Evolutionary conservation across 441 rosid species (phyloP), one percentile per base, ranked within the genome.

Genomic region (Pelargonium fulgidum): DNA sequence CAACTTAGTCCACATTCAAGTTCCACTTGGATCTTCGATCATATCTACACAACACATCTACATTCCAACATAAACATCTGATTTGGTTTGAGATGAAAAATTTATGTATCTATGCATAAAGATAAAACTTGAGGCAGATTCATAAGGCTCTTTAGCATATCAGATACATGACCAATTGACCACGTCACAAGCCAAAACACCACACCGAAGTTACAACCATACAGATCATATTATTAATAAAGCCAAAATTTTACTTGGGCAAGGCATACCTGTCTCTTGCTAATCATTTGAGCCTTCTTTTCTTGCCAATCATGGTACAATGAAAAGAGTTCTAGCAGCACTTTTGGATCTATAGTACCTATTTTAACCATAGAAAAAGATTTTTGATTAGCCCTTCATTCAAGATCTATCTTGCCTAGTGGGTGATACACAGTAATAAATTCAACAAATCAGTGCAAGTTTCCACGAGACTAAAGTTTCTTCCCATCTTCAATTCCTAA

Each of bases 241-340:
- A 12, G 4, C 22, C 12, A 9, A 16, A 44, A 66, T 71, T 71
- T 50, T 62, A 58, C 6, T 54, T 0, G 0, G 17, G 42, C 22
- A 39, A 76, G 59, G 64, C 63, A 33, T 33, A 93, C 99, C 96
- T 94, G 97, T 66, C 76, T 85, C 74, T 73, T 85, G 90, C 89
- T 82, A 33, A 90, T 90, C 66, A 85, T 77, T 76, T 76, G 79
- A 65, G 76, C 83, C 81, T 85, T 87, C 73, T 65, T 81, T 50
- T 89, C 92, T 71, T 90, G 96, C 94, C 96, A 94, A 47, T 86
- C 87, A 11, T 87, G 88, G 70, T 87, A 91, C 75, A 85, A 72
- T 2, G 97, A 85, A 85, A 94, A 87, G 70, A 94, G 93, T 85
- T 94, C 97, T 70, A 84, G 62, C 29, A 94, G 79, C 75, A 90